These are phyloP conservation scores for Fusarium sororula DNA, from an alignment of 2,329 filamentous ascomycete genomes.

Conservation along the genomic window DNA sequence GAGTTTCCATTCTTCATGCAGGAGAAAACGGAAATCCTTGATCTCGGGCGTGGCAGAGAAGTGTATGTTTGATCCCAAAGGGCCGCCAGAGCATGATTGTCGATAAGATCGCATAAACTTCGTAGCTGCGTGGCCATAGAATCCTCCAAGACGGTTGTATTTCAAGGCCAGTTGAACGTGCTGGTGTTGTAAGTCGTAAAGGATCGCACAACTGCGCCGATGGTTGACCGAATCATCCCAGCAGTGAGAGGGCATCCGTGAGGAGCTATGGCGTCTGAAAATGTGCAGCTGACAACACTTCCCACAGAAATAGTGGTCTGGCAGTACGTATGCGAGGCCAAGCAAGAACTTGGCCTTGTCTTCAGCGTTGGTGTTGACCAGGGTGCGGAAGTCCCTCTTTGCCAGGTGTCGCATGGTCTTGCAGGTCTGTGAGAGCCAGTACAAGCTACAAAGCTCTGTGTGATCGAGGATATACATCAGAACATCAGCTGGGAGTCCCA, in stretches of 20 bases:
- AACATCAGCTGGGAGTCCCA: background rate
- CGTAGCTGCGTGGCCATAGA: no score
- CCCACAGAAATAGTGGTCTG: background rate
- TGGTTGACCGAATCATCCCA: background rate
- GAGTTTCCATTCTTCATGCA: background rate
- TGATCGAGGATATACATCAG: background rate
- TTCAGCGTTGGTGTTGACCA: background rate
- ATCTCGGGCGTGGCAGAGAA: background rate
- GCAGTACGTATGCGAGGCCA: background rate
- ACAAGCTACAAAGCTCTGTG: background rate
- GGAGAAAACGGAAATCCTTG: background rate
- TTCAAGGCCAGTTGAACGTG: background rate
- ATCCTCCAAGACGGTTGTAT: background rate
- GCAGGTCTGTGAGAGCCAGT: background rate
- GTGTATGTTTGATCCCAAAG: accelerated
- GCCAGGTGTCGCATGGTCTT: background rate
- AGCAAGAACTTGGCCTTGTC: background rate
- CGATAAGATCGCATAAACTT: background rate
- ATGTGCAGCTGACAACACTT: background rate
- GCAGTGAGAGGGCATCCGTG: accelerated
- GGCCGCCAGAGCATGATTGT: accelerated
- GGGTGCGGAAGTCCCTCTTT: background rate
- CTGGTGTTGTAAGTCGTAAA: background rate
- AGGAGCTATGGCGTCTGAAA: accelerated
- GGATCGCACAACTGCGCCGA: background rate